phyloP scores from a whole-genome alignment of 2,329 filamentous ascomycete genomes.

The Alternaria arborescens region DNA sequence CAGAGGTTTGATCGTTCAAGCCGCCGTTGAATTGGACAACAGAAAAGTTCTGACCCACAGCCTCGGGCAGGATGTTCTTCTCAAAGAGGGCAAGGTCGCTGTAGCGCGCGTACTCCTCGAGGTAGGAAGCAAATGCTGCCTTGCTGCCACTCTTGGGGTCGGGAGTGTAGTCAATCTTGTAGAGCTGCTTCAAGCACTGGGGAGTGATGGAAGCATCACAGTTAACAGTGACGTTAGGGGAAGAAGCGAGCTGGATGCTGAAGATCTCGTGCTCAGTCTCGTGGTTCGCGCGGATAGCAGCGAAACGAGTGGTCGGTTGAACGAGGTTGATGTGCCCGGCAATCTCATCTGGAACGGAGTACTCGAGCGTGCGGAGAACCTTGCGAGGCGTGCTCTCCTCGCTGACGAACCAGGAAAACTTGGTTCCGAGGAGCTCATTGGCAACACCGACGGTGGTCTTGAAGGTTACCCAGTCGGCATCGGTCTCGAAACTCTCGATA shows the following conservation, averaged over 20 bases:
- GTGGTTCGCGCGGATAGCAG: constrained; percentile 37
- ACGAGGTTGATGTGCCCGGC: constrained; percentile 56
- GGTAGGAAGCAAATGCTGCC: constrained; percentile 62
- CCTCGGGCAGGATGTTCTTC: constrained; percentile 47
- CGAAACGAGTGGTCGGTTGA: constrained; percentile 63
- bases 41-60: constrained; percentile 56
- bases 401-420: constrained; percentile 56
- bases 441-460: constrained; percentile 53
- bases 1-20: constrained; percentile 33
- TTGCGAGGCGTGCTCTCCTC: constrained; percentile 49
- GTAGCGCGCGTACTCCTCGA: constrained; percentile 61
- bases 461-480: constrained; percentile 50
- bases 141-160: constrained; percentile 57
- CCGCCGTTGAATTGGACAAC: constrained; percentile 43
- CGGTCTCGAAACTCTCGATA: constrained; percentile 48
- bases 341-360: constrained; percentile 54
- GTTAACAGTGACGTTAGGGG: constrained; percentile 25
- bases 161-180: constrained; percentile 60
- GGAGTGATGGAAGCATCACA: constrained; percentile 53
- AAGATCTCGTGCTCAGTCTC: constrained; percentile 29
- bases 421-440: constrained; percentile 57
- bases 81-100: constrained; percentile 57
- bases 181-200: constrained; percentile 58
- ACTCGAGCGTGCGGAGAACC: constrained; percentile 55
- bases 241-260: constrained; percentile 25